Conservation (phyloP, 306 rosid species). For the Cucumis cinereus region DNA sequence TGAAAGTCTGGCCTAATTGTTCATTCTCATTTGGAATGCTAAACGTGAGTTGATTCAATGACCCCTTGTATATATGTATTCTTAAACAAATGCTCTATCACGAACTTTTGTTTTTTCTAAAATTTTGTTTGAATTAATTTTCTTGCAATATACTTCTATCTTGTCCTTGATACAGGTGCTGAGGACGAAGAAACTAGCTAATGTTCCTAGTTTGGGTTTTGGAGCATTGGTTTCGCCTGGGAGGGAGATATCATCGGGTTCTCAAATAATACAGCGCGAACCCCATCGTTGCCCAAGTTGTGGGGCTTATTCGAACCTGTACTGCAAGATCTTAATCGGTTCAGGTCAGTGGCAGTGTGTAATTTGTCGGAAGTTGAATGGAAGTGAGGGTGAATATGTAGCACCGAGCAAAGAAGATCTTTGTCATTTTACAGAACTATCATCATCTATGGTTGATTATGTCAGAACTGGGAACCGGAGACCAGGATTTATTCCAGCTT, state of each 20-base stretch:
- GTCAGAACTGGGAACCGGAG: constrained; percentile 82
- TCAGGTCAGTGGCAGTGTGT: constrained; percentile 99
- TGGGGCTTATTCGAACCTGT: constrained; percentile 83
- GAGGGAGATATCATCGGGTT: constrained; percentile 62
- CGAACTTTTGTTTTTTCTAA: neutral
- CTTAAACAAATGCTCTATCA: neutral
- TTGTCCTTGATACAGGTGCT: constrained; percentile 35
- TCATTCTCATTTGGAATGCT: neutral
- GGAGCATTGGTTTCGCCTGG: constrained; percentile 96
- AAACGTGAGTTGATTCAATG: neutral
- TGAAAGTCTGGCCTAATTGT: neutral
- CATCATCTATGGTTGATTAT: constrained; percentile 77
- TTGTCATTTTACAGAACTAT: constrained; percentile 66
- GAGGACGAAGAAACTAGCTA: constrained; percentile 81
- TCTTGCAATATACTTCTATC: neutral
- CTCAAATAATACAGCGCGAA: constrained; percentile 78
- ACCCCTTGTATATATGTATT: neutral
- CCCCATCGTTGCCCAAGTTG: constrained; percentile 93
- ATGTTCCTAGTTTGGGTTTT: constrained; percentile 92
- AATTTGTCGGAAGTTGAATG: constrained; percentile 68
- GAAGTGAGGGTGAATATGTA: constrained; percentile 75
- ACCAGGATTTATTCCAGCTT: constrained; percentile 89
- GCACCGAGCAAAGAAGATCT: constrained; percentile 72
- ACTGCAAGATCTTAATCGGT: constrained; percentile 73
- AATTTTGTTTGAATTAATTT: neutral